Percentiles rank a stretch among this genome's conserved stretches.
These are phyloP conservation scores for Pythium pyrilobum DNA, from an alignment of 352 stramenopile species.

Conservation along the genomic window DNA sequence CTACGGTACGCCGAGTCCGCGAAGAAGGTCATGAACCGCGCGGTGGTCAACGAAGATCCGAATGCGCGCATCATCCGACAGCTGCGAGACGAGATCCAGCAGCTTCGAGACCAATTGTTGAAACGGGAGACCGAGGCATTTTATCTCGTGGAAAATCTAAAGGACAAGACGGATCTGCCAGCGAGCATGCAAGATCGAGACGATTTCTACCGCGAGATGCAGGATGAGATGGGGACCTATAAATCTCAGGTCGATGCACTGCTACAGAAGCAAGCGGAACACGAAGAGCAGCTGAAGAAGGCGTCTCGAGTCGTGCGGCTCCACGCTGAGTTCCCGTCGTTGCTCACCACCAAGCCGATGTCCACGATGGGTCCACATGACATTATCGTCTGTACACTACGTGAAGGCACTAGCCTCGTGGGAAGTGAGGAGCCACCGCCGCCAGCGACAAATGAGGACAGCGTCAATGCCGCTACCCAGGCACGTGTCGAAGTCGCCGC, in stretches of 20 bases:
- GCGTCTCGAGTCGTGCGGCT: constrained; percentile 11
- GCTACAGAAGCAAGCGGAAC: constrained; percentile 5
- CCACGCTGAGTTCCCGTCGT: constrained; percentile 8
- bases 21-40: constrained; percentile 80
- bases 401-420: constrained; percentile 15
- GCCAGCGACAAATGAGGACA: background rate
- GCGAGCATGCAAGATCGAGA: constrained; percentile 14
- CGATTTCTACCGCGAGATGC: constrained; percentile 20
- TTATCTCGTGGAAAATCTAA: constrained; percentile 21
- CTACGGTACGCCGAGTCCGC: constrained; percentile 78
- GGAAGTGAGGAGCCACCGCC: constrained; percentile 6
- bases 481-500: no score
- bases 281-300: constrained; percentile 10
- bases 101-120: constrained; percentile 40
- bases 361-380: background rate
- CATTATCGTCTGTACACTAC: constrained; percentile 13
- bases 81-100: constrained; percentile 65
- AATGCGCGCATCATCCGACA: constrained; percentile 76
- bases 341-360: constrained; percentile 5
- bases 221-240: constrained; percentile 12
- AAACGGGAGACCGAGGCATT: constrained; percentile 24
- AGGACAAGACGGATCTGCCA: constrained; percentile 13
- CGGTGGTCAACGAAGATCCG: constrained; percentile 79
- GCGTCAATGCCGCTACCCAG: no score
- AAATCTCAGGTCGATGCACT: constrained; percentile 7